These are phyloP conservation scores for Diplosphaera chodatii DNA, from an alignment of 139 green algal genomes.

Conservation along the genomic window DNA sequence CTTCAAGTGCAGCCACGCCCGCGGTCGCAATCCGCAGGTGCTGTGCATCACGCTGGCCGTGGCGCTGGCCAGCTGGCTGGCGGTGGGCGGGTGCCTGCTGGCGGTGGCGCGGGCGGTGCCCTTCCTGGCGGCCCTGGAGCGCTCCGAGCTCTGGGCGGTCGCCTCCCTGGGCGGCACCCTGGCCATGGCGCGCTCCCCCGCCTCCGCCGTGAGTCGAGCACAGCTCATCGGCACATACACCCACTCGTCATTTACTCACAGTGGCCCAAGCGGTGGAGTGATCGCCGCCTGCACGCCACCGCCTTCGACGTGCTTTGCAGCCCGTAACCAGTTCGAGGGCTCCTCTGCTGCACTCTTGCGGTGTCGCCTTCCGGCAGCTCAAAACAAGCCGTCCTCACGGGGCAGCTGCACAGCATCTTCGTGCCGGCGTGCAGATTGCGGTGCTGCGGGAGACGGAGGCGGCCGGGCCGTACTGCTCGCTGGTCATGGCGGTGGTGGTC, in stretches of 20 bases:
- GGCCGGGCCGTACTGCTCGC: constrained; percentile 66
- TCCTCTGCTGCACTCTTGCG: no score
- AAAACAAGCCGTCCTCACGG: no score
- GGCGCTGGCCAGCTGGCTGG: constrained; percentile 37
- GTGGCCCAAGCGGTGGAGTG: no score
- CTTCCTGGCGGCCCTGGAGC: constrained; percentile 5
- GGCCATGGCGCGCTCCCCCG: constrained; percentile 77
- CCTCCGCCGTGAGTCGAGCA: constrained; percentile 68
- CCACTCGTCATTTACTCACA: no score
- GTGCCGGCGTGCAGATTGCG: constrained; percentile 52
- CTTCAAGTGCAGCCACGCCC: no score
- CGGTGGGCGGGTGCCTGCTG: constrained; percentile 38
- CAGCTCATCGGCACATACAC: no score
- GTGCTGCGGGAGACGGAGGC: constrained; percentile 77
- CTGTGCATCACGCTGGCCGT: constrained; percentile 47
- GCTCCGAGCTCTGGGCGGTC: constrained; percentile 16
- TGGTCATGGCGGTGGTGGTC: constrained; percentile 80
- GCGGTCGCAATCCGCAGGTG: no score
- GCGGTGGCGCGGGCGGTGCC: constrained; percentile 25
- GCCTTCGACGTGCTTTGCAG: no score
- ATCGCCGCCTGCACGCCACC: background rate
- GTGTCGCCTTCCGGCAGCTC: no score
- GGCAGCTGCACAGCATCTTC: no score
- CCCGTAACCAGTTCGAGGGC: no score
- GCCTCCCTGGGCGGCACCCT: constrained; percentile 65